Evolutionary conservation across 768 basidiomycete species (phyloP).

Genomic region (Trametes cingulata): DNA sequence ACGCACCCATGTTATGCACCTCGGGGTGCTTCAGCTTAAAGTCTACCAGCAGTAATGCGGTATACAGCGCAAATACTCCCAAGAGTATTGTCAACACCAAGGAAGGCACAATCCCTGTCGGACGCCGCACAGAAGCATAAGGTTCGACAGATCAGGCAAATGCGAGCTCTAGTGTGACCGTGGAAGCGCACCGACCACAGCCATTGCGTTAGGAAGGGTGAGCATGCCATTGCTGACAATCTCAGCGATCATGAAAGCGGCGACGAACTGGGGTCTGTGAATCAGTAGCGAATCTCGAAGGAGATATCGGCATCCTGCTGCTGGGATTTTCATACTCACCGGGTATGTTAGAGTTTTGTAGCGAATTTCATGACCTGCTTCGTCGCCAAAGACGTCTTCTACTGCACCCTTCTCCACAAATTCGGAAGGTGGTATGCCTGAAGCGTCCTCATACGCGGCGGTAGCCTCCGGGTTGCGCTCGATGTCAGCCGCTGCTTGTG

Average conservation of each 20-base stretch:
- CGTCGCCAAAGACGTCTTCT: slow-evolving; percentile 47
- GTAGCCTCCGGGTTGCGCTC: background rate
- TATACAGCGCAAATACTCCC: slow-evolving; percentile 51
- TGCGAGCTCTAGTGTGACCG: too few relatives aligned
- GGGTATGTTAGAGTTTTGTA: slow-evolving; percentile 58
- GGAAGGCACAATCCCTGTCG: slow-evolving; percentile 49
- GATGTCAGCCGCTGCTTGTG: too few relatives aligned
- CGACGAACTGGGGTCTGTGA: slow-evolving; percentile 40
- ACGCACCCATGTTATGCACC: slow-evolving; percentile 54
- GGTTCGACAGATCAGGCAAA: too few relatives aligned
- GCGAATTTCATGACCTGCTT: slow-evolving; percentile 45
- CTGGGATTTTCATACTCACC: slow-evolving; percentile 28
- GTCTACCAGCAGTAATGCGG: slow-evolving; percentile 53
- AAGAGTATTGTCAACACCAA: slow-evolving; percentile 55
- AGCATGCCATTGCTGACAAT: slow-evolving; percentile 60
- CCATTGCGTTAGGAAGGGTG: slow-evolving; percentile 52
- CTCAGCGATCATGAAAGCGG: slow-evolving; percentile 56
- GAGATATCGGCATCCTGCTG: too few relatives aligned
- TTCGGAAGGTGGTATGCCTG: background rate
- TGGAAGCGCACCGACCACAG: slow-evolving; percentile 45
- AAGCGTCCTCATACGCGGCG: background rate
- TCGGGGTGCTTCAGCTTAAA: slow-evolving; percentile 58
- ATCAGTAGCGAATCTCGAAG: background rate
- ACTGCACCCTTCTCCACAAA: background rate
- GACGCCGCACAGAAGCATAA: background rate